Percentiles rank a stretch among this genome's conserved stretches.
Evolutionary conservation across 108 stramenopile species (phyloP).

Genomic region (Seminavis robusta): DNA sequence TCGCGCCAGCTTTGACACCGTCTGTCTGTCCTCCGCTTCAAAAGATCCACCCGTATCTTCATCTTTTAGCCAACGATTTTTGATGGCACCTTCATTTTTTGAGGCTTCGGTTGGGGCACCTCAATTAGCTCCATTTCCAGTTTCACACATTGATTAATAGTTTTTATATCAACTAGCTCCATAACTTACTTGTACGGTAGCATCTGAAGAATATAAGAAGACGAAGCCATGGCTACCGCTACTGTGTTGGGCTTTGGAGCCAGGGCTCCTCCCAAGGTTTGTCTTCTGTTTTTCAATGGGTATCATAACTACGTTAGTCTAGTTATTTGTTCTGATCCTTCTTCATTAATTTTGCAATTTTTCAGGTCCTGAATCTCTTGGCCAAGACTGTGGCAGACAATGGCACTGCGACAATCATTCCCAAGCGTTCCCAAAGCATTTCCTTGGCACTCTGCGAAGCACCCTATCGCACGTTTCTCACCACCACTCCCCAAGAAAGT

Average conservation of each 20-base stretch:
- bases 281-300: conserved; percentile 4
- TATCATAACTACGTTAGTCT: background rate
- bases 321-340: background rate
- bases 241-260: conserved; percentile 80
- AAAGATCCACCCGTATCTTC: too few relatives aligned
- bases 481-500: conserved; percentile 3
- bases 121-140: too few relatives aligned
- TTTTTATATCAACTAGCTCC: too few relatives aligned
- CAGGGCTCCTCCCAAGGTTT: conserved; percentile 51
- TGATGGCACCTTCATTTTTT: too few relatives aligned
- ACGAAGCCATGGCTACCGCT: conserved; percentile 13
- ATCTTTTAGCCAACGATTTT: too few relatives aligned
- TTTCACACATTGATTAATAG: too few relatives aligned
- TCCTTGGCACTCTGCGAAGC: conserved; percentile 55
- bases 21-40: too few relatives aligned
- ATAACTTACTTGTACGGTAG: too few relatives aligned
- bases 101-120: too few relatives aligned
- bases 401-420: conserved; percentile 43
- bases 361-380: conserved; percentile 64
- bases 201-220: background rate
- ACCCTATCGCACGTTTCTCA: conserved; percentile 69
- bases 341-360: conserved; percentile 4
- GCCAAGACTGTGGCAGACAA: conserved; percentile 33
- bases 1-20: too few relatives aligned
- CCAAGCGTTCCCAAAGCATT: conserved; percentile 59